phyloP scores from a whole-genome alignment of 495 filamentous ascomycete genomes.

The Penicillium macrosclerotiorum region DNA sequence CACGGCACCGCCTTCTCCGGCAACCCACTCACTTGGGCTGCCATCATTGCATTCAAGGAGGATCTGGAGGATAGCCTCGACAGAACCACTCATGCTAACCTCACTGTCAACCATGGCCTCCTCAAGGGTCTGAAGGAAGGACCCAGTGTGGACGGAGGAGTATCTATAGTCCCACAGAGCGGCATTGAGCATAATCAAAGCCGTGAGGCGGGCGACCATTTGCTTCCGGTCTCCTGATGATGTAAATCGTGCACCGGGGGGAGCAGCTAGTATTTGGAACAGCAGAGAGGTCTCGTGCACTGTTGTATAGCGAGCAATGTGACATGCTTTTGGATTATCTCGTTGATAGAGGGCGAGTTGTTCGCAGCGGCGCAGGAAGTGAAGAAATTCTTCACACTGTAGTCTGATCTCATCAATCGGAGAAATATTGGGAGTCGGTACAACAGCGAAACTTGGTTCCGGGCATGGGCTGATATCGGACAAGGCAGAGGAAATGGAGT shows the following conservation, averaged over 20 bases:
- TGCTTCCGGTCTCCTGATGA: slow-evolving; percentile 36
- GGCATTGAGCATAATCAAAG: slow-evolving; percentile 37
- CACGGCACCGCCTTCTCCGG: not conserved
- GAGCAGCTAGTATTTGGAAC: slow-evolving; percentile 29
- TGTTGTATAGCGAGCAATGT: slow-evolving; percentile 21
- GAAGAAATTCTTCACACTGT: slow-evolving; percentile 38
- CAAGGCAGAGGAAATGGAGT: slow-evolving; percentile 19
- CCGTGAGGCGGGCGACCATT: slow-evolving; percentile 32
- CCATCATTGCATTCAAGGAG: slow-evolving; percentile 39
- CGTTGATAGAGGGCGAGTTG: slow-evolving; percentile 31
- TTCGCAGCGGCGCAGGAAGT: slow-evolving; percentile 38
- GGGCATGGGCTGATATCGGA: slow-evolving; percentile 8
- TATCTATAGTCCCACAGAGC: slow-evolving; percentile 43
- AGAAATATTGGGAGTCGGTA: not conserved
- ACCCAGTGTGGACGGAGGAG: slow-evolving; percentile 19
- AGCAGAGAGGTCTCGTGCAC: slow-evolving; percentile 28
- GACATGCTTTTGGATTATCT: slow-evolving; percentile 13
- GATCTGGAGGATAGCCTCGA: slow-evolving; percentile 41
- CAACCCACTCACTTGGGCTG: not conserved
- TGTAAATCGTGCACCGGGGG: slow-evolving; percentile 29
- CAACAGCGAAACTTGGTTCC: not conserved
- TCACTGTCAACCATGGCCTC: slow-evolving; percentile 33
- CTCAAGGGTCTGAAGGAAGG: slow-evolving; percentile 33
- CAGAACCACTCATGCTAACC: slow-evolving; percentile 34
- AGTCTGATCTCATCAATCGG: slow-evolving; percentile 30